Conservation (phyloP, 1,139 yeast genomes). For the Candida labiduridarum region DNA sequence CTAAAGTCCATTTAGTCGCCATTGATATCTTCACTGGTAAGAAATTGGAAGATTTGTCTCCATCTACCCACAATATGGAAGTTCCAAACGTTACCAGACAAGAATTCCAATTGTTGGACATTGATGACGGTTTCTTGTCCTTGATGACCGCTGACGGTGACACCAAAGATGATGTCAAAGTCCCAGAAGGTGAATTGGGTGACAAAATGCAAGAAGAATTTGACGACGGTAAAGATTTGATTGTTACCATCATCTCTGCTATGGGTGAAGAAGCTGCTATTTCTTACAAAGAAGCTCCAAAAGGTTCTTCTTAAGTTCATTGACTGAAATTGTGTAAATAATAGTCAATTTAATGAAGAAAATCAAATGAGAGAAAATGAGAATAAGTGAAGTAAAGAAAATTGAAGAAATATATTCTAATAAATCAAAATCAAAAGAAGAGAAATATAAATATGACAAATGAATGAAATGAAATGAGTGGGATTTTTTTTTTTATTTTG, state of each 20-base stretch:
- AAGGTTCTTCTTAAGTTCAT: conserved; percentile 27
- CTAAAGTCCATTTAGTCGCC: conserved; percentile 99
- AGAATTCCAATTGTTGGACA: conserved; percentile 96
- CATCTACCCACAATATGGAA: conserved; percentile 99
- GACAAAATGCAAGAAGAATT: conserved; percentile 87
- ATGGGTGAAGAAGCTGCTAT: conserved; percentile 99
- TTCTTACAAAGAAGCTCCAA: conserved; percentile 98
- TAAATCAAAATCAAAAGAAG: too few species aligned
- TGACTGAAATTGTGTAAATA: conserved; percentile 2
- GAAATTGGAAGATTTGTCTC: conserved; percentile 99
- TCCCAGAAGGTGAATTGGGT: conserved; percentile 98
- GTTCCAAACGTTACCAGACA: conserved; percentile 96
- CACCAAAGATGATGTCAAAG: conserved; percentile 98
- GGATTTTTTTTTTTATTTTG: too few species aligned
- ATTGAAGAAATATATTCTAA: too few species aligned
- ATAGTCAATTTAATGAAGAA: too few species aligned
- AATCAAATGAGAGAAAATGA: too few species aligned
- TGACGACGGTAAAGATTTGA: conserved; percentile 97
- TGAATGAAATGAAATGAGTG: too few species aligned
- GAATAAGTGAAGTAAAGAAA: too few species aligned
- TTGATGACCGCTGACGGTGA: conserved; percentile 97
- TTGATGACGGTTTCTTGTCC: conserved; percentile 97
- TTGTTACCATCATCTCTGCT: conserved; percentile 94
- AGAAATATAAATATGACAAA: too few species aligned
- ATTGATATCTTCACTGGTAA: conserved; percentile 98